A percentile compares a stretch with the other conserved stretches of the same genome.
Evolutionary conservation across 75 land plant species (phyloP).

Genomic region (Cryptomeria japonica): DNA sequence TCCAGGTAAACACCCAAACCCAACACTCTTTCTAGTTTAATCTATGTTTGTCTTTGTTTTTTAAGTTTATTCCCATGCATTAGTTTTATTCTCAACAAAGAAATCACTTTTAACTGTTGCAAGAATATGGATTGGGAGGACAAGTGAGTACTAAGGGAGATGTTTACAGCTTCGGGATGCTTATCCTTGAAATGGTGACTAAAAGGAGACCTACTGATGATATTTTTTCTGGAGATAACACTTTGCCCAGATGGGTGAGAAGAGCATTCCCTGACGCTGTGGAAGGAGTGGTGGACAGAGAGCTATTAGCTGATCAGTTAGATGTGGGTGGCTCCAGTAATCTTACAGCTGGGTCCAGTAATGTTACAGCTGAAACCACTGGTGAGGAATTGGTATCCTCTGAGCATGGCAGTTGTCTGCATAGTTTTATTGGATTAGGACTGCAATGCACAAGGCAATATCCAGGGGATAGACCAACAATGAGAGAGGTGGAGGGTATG

Average conservation of each 20-base stretch:
- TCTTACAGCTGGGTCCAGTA: slow-evolving; percentile 7
- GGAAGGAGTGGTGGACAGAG: slow-evolving; percentile 10
- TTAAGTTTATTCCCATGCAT: too few relatives aligned
- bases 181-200: slow-evolving; percentile 45
- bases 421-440: slow-evolving; percentile 27
- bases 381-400: slow-evolving; percentile 6
- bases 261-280: background rate
- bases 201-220: slow-evolving; percentile 46
- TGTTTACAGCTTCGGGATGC: slow-evolving; percentile 64
- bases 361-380: background rate
- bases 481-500: slow-evolving; percentile 43
- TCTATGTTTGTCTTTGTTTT: too few relatives aligned
- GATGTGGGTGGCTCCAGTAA: slow-evolving; percentile 19
- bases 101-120: background rate
- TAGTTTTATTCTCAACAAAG: background rate
- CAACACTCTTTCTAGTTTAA: background rate
- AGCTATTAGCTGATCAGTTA: slow-evolving; percentile 22
- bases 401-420: slow-evolving; percentile 33
- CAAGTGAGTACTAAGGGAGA: slow-evolving; percentile 46
- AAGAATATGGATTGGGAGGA: slow-evolving; percentile 53
- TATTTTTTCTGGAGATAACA: slow-evolving; percentile 1
- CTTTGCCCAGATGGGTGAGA: slow-evolving; percentile 7
- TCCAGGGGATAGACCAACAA: slow-evolving; percentile 54
- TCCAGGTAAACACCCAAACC: slow-evolving; percentile 34
- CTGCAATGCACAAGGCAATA: slow-evolving; percentile 34